Evolutionary conservation across 1,284 basidiomycete genomes (phyloP).

Genomic region (Moesziomyces sp.): DNA sequence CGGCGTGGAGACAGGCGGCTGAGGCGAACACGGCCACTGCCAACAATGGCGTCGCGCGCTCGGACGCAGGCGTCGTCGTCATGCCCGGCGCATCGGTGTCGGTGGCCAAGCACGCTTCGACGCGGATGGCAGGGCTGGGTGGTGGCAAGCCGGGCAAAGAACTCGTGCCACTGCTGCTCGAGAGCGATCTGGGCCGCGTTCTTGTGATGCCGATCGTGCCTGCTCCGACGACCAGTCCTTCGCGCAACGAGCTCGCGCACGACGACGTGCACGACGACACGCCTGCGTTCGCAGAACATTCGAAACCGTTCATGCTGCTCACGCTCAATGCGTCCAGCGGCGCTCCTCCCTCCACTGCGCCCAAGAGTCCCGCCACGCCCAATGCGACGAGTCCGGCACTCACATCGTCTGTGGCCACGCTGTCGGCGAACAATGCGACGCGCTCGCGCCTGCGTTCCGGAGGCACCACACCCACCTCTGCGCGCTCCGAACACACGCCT

Average conservation of each 20-base stretch:
- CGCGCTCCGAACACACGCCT: conserved; percentile 12
- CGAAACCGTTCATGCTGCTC: conserved; percentile 43
- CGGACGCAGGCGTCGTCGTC: conserved; percentile 5
- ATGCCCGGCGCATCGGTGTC: conserved; percentile 16
- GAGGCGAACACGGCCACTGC: background rate
- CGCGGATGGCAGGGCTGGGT: conserved; percentile 7
- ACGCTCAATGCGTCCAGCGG: conserved; percentile 30
- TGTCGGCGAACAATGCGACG: conserved; percentile 17
- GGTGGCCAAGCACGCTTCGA: conserved; percentile 29
- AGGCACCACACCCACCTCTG: conserved; percentile 32
- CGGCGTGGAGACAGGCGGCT: conserved; percentile 33
- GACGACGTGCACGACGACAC: conserved; percentile 9
- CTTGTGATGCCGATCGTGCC: conserved; percentile 44
- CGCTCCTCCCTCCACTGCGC: background rate
- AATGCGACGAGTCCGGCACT: conserved; percentile 6
- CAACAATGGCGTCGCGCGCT: background rate
- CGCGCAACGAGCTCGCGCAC: conserved; percentile 12
- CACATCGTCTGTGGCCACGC: conserved; percentile 22
- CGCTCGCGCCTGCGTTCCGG: conserved; percentile 34
- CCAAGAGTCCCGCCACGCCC: conserved; percentile 8
- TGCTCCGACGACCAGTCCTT: background rate
- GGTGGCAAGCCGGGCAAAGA: conserved; percentile 3
- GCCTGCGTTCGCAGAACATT: background rate
- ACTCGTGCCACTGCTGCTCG: conserved; percentile 32
- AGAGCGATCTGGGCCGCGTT: conserved; percentile 35